phyloP scores from a whole-genome alignment of 176 grass and related monocot genomes.

The Oropetium thomaeum region DNA sequence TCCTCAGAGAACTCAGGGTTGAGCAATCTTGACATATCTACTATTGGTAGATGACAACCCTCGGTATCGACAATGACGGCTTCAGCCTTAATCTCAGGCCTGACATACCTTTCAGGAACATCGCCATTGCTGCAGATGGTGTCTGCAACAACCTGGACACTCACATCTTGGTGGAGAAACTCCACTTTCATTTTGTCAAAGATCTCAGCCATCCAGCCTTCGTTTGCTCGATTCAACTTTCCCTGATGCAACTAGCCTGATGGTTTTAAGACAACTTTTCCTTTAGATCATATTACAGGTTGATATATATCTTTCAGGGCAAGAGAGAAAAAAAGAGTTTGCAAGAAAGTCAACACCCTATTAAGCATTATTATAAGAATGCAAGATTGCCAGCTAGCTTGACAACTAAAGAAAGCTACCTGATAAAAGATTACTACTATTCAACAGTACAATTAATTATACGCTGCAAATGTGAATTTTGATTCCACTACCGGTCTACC shows the following conservation, averaged over 20 bases:
- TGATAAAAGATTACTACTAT: neutral
- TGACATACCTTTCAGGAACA: slow-evolving; percentile 37
- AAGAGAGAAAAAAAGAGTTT: neutral
- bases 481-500: too few relatives aligned
- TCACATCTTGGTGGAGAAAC: slow-evolving; percentile 34
- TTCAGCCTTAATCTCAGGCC: slow-evolving; percentile 24
- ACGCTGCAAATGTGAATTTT: too few relatives aligned
- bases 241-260: neutral
- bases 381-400: slow-evolving; percentile 1
- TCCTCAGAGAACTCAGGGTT: slow-evolving; percentile 25
- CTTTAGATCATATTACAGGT: neutral
- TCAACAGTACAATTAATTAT: neutral
- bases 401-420: slow-evolving; percentile 2
- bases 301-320: slow-evolving; percentile 5
- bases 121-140: neutral
- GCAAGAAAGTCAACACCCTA: neutral
- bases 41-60: slow-evolving; percentile 14
- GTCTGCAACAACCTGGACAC: slow-evolving; percentile 45
- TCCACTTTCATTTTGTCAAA: slow-evolving; percentile 32
- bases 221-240: slow-evolving; percentile 4
- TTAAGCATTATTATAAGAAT: neutral
- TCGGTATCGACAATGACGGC: neutral
- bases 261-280: neutral
- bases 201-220: slow-evolving; percentile 22
- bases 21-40: slow-evolving; percentile 42